Evolutionary conservation across 208 protist species (phyloP), one percentile per base, ranked within the genome.

Genomic region (Wallacemonas sp.): DNA sequence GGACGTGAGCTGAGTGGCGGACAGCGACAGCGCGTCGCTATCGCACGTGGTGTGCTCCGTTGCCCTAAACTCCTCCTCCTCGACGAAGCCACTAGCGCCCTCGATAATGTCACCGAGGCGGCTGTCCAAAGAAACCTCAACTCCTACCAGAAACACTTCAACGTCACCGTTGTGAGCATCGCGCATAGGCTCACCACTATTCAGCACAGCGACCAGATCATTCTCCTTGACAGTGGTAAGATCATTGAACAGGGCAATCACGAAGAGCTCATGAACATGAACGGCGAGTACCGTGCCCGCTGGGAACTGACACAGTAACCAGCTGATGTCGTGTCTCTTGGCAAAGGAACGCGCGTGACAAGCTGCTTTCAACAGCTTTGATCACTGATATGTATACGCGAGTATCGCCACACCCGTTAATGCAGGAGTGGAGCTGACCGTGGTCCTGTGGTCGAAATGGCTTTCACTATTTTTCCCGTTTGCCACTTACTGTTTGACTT

Each of bases 1-100:
- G 91, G 91, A 37, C 48, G 72, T n/a, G 70, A 73, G 48, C 63
- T 94, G 21, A 88, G 76, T 32, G 88, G 91, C 41, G 89, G 85
- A 21, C 79, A 94, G 66, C 83, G 85, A 26, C 89, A 94, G 70
- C 68, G 86, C 44, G 79, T 94, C 30, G 79, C 83, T 13, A 90
- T 94, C 34, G 85, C 88, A 2, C 66, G 85, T 44, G 83, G 76
- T 2, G 52, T 96, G 15, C 61, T 96, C 30, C 83, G 83, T 58
- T 73, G 85, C 62, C 83, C 79, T 3, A 42, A 39, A 24, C 68
- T 91, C 15, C 63, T 93, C 19, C 58, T 93, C 6, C 62, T 71
- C 39, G 84, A 91, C 61, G 84, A 91, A 60, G 79, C 83, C 6
- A 89, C 85, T 1, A 74, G 60, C 3, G 81, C 80, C 2, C 55